Percentiles rank a stretch among this genome's conserved stretches.
Conservation (phyloP, 768 basidiomycete species). For the Suillus placidus region DNA sequence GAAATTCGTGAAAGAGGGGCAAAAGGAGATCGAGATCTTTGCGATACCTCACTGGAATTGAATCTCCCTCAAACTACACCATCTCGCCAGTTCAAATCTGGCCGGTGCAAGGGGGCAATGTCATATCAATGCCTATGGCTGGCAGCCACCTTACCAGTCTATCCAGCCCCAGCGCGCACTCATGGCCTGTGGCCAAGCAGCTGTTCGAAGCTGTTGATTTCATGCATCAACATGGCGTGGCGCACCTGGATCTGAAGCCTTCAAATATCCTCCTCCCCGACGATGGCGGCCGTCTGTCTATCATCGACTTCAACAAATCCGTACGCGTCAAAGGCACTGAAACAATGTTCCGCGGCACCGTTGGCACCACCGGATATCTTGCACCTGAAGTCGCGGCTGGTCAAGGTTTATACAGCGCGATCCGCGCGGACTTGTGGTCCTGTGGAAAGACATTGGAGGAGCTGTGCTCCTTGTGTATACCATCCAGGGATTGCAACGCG, state of each 20-base stretch:
- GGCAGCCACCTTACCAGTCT: too few relatives aligned
- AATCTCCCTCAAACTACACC: conserved; percentile 14
- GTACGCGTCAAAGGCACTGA: neutral
- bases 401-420: neutral
- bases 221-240: conserved; percentile 20
- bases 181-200: neutral
- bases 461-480: neutral
- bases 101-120: neutral
- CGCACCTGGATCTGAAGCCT: conserved; percentile 26
- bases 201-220: conserved; percentile 15
- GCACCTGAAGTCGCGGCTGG: neutral
- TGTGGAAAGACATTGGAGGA: conserved; percentile 7
- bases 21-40: conserved; percentile 14
- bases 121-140: neutral
- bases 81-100: conserved; percentile 9
- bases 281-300: conserved; percentile 1
- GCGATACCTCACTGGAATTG: conserved; percentile 8
- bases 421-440: conserved; percentile 8
- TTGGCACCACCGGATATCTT: conserved; percentile 1
- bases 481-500: neutral
- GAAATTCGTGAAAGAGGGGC: conserved; percentile 12
- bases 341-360: neutral
- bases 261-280: conserved; percentile 11
- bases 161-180: too few relatives aligned
- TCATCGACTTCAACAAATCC: conserved; percentile 11